Conservation (phyloP, 2,329 filamentous ascomycete species). For the Chrysosporium keratinophilum region DNA sequence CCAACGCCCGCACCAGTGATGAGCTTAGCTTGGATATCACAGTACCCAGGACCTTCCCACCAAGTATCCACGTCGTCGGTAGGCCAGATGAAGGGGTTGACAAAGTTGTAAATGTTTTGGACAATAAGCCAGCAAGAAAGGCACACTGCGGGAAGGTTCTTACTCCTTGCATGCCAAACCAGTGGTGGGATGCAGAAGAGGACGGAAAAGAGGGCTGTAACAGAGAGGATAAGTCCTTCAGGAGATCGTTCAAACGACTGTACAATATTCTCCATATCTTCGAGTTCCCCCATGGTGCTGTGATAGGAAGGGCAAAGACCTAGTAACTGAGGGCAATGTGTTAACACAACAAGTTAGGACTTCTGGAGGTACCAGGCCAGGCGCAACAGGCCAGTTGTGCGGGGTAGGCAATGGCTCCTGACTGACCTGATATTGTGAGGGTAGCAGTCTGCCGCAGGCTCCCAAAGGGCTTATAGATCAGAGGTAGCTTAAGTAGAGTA, state of each 20-base stretch:
- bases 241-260: slow-evolving; percentile 18
- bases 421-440: background rate
- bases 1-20: slow-evolving; percentile 45
- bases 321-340: background rate
- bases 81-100: slow-evolving; percentile 57
- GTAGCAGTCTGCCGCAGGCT: background rate
- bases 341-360: background rate
- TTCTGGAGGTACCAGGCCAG: background rate
- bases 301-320: background rate
- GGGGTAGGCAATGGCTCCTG: background rate
- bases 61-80: slow-evolving; percentile 45
- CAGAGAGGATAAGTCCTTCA: slow-evolving; percentile 36
- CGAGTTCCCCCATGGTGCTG: background rate
- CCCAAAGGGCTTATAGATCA: slow-evolving; percentile 2
- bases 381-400: background rate
- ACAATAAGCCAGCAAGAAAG: slow-evolving; percentile 48
- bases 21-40: slow-evolving; percentile 55
- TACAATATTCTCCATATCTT: background rate
- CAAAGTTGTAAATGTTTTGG: slow-evolving; percentile 48
- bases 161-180: slow-evolving; percentile 49
- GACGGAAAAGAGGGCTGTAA: slow-evolving; percentile 42
- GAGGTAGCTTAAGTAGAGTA: background rate
- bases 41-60: slow-evolving; percentile 52
- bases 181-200: slow-evolving; percentile 48
- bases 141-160: slow-evolving; percentile 50